phyloP scores from a whole-genome alignment of 768 basidiomycete genomes.

The Suillus bovinus region DNA sequence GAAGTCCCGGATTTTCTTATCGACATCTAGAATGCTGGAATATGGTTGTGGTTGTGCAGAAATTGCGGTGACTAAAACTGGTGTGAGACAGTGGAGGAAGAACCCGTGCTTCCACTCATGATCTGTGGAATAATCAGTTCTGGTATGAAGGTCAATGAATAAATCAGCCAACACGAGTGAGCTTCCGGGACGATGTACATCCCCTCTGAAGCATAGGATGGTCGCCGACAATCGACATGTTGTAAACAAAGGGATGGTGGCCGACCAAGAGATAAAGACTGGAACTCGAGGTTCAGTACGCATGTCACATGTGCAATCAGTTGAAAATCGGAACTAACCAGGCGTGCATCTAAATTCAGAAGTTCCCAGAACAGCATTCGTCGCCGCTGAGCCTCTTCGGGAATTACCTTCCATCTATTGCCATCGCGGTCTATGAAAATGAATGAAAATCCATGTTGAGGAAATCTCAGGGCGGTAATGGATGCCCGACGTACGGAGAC shows the following conservation, averaged over 20 bases:
- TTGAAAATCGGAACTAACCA: constrained; percentile 45
- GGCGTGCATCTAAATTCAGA: constrained; percentile 64
- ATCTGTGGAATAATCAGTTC: constrained; percentile 39
- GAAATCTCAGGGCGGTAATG: constrained; percentile 13
- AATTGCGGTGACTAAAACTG: constrained; percentile 59
- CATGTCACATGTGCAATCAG: constrained; percentile 14
- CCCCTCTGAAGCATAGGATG: constrained; percentile 32
- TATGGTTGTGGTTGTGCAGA: constrained; percentile 55
- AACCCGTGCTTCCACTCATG: constrained; percentile 74
- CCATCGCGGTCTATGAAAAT: constrained; percentile 60
- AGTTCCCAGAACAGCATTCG: constrained; percentile 75
- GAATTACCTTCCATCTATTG: constrained; percentile 62
- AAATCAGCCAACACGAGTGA: constrained; percentile 29
- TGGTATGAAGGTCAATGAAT: constrained; percentile 10
- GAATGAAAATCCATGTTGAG: constrained; percentile 8
- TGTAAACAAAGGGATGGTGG: constrained; percentile 67
- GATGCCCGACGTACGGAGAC: constrained; percentile 53
- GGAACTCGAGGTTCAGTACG: constrained; percentile 13
- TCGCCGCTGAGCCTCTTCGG: constrained; percentile 71
- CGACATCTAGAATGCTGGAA: constrained; percentile 50
- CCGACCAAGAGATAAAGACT: constrained; percentile 72
- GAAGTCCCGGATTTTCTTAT: constrained; percentile 57
- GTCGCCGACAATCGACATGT: constrained; percentile 61
- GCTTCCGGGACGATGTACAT: constrained; percentile 31
- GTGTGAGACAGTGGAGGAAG: constrained; percentile 61